A percentile compares a stretch with the other conserved stretches of the same genome.
These are phyloP conservation scores for Pelargonium myrrhifolium DNA, from an alignment of 441 rosid species.

Conservation along the genomic window DNA sequence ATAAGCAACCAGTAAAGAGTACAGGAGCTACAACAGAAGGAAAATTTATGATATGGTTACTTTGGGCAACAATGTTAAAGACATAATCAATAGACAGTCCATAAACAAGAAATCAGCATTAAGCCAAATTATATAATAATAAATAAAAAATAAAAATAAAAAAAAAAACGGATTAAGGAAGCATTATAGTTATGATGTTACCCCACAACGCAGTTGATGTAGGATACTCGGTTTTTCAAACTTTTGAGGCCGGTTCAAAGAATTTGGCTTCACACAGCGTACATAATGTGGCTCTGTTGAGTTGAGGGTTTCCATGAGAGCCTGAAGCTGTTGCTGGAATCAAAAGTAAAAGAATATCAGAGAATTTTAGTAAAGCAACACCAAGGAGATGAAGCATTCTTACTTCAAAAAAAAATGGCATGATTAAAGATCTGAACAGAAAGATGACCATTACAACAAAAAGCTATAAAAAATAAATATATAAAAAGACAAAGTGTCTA, in stretches of 20 bases:
- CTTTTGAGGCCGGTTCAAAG: constrained; percentile 86
- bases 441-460: constrained; percentile 10
- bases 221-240: constrained; percentile 78
- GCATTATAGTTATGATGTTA: neutral
- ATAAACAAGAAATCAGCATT: neutral
- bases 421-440: constrained; percentile 15
- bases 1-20: neutral
- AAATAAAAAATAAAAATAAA: neutral
- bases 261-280: constrained; percentile 98
- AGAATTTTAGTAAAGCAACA: no score
- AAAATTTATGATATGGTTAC: neutral
- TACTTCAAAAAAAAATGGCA: neutral
- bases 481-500: no score
- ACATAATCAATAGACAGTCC: neutral
- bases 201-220: constrained; percentile 98
- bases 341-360: constrained; percentile 24
- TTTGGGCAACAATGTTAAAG: neutral
- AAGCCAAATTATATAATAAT: neutral
- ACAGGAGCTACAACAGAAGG: neutral
- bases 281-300: constrained; percentile 96
- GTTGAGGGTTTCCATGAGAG: constrained; percentile 91
- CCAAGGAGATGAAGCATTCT: neutral
- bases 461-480: no score
- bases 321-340: constrained; percentile 84
- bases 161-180: neutral